phyloP scores from a whole-genome alignment of 257 asterid species.

The Gentiana macrophylla region DNA sequence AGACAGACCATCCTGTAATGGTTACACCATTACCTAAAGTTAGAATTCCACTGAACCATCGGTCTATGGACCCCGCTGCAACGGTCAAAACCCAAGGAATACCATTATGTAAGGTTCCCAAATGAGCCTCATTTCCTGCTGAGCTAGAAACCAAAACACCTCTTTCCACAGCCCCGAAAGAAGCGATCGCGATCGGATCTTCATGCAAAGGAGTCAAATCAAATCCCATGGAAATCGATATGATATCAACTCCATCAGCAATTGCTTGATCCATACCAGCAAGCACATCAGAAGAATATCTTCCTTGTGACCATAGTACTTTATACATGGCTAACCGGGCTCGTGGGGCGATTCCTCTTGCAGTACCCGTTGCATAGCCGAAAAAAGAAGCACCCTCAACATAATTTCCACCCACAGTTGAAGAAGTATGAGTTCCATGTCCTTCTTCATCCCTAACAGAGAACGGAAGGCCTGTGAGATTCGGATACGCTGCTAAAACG shows the following conservation, averaged over 20 bases:
- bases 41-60: constrained; percentile 33
- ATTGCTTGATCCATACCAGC: constrained; percentile 60
- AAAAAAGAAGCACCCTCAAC: constrained; percentile 29
- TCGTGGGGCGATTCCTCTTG: constrained; percentile 41
- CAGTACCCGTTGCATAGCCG: constrained; percentile 34
- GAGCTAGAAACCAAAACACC: constrained; percentile 53
- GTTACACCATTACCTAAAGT: constrained; percentile 23
- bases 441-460: constrained; percentile 31
- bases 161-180: constrained; percentile 53
- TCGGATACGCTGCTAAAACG: constrained; percentile 19
- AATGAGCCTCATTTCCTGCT: constrained; percentile 37
- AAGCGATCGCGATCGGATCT: constrained; percentile 47
- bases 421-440: constrained; percentile 47
- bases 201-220: constrained; percentile 21
- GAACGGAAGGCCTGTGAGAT: constrained; percentile 12
- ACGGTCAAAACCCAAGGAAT: constrained; percentile 51
- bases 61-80: constrained; percentile 45
- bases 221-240: constrained; percentile 42
- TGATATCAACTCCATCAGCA: constrained; percentile 45
- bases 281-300: constrained; percentile 35
- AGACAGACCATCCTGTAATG: constrained; percentile 38
- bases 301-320: constrained; percentile 38
- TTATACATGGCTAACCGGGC: constrained; percentile 46
- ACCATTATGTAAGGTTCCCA: constrained; percentile 28
- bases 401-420: constrained; percentile 36